phyloP scores from a whole-genome alignment of 768 basidiomycete species.

The Podaxis mareebaensis region DNA sequence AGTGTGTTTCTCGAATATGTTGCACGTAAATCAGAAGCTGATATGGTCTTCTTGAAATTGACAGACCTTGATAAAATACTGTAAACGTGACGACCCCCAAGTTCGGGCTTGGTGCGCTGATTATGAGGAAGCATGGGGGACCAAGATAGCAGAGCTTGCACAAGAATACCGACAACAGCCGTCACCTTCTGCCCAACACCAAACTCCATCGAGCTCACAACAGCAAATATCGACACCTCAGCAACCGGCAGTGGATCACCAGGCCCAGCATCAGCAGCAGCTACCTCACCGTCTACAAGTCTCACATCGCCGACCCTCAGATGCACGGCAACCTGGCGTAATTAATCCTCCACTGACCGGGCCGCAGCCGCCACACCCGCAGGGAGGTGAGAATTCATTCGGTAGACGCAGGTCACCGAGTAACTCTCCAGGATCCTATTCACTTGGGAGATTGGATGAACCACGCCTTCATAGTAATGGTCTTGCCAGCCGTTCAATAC shows the following conservation, averaged over 20 bases:
- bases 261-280: slow-evolving; percentile 20
- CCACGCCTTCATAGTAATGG: slow-evolving; percentile 28
- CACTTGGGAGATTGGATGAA: slow-evolving; percentile 38
- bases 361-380: slow-evolving; percentile 31
- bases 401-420: slow-evolving; percentile 27
- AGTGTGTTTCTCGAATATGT: slow-evolving; percentile 24
- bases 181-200: slow-evolving; percentile 37
- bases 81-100: slow-evolving; percentile 52
- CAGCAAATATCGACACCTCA: slow-evolving; percentile 22
- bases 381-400: slow-evolving; percentile 24
- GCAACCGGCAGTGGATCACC: slow-evolving; percentile 22
- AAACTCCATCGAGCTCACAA: slow-evolving; percentile 24
- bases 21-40: slow-evolving; percentile 5
- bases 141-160: slow-evolving; percentile 51
- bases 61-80: slow-evolving; percentile 69
- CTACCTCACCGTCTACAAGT: slow-evolving; percentile 25
- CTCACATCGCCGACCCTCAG: slow-evolving; percentile 32
- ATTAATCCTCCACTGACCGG: slow-evolving; percentile 25
- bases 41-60: slow-evolving; percentile 16
- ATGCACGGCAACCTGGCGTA: slow-evolving; percentile 28
- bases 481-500: slow-evolving; percentile 19
- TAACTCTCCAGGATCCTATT: slow-evolving; percentile 30
- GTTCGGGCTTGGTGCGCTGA: slow-evolving; percentile 60
- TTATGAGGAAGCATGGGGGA: slow-evolving; percentile 69
- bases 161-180: slow-evolving; percentile 39